Conservation (phyloP, 352 stramenopile species). For the Lagenidium giganteum region DNA sequence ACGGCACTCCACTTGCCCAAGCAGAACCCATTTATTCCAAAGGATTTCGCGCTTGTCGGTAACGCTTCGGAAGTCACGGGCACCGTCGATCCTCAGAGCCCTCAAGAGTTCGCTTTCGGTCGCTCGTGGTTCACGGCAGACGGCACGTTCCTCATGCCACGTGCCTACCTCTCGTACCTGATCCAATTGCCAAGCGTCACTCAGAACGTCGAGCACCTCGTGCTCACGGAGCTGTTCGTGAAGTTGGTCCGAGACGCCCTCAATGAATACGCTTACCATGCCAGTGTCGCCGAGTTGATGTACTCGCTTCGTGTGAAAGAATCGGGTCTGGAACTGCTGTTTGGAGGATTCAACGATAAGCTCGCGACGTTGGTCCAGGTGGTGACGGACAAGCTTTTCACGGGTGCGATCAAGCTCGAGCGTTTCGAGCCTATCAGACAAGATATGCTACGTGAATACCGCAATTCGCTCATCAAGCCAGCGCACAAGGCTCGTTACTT, state of each 20-base stretch:
- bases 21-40: constrained; percentile 68
- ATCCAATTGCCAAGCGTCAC: constrained; percentile 51
- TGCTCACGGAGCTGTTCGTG: constrained; percentile 49
- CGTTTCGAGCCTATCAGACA: constrained; percentile 58
- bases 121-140: constrained; percentile 71
- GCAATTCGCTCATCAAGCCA: constrained; percentile 60
- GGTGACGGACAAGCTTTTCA: constrained; percentile 49
- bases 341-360: constrained; percentile 79
- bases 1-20: constrained; percentile 42
- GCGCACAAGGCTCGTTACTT: no score
- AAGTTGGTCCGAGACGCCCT: constrained; percentile 61
- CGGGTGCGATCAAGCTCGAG: constrained; percentile 30
- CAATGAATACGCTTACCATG: constrained; percentile 72
- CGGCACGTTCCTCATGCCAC: constrained; percentile 47
- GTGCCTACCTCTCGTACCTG: constrained; percentile 48
- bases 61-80: no score
- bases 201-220: constrained; percentile 26
- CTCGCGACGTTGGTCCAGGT: constrained; percentile 54
- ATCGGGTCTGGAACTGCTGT: constrained; percentile 52
- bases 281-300: constrained; percentile 64
- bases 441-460: constrained; percentile 54
- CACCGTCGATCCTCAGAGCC: no score
- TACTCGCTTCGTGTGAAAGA: constrained; percentile 69
- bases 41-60: constrained; percentile 64
- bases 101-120: no score